phyloP scores from a whole-genome alignment of 2,329 filamentous ascomycete species.

The Magnaporthiopsis incrustans region DNA sequence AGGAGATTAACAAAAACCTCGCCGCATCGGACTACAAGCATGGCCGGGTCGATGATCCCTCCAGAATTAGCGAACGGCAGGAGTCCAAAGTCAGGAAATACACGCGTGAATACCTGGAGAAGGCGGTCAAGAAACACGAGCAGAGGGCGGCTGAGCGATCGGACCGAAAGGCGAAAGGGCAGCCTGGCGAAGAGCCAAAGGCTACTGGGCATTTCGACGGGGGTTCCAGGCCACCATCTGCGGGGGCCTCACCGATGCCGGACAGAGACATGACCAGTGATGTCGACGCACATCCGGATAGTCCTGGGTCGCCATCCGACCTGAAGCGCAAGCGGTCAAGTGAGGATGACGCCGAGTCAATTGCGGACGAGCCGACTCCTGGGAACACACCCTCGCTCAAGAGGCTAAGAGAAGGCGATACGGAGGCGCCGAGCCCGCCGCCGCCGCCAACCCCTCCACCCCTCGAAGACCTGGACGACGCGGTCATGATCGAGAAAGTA shows the following conservation, averaged over 20 bases:
- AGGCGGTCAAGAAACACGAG: conserved; percentile 71
- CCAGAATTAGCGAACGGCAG: conserved; percentile 64
- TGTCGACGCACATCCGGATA: conserved; percentile 1
- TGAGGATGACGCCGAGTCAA: conserved; percentile 23
- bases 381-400: conserved; percentile 50
- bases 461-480: conserved; percentile 23
- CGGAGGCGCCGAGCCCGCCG: conserved; percentile 25
- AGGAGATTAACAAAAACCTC: conserved; percentile 75
- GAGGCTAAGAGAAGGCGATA: conserved; percentile 35
- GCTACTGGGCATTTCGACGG: conserved; percentile 19
- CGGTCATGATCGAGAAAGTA: conserved; percentile 23
- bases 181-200: neutral
- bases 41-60: conserved; percentile 75
- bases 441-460: conserved; percentile 37
- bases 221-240: neutral
- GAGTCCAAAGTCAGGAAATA: conserved; percentile 75
- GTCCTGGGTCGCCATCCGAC: conserved; percentile 30
- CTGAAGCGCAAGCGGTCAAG: conserved; percentile 59
- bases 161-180: conserved; percentile 3
- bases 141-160: conserved; percentile 48
- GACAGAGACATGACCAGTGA: neutral
- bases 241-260: neutral
- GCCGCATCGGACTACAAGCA: conserved; percentile 90
- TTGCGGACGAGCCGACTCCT: conserved; percentile 37
- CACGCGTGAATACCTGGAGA: conserved; percentile 80